Conservation (phyloP, 352 stramenopile species). For the Elongisporangium undulatum region DNA sequence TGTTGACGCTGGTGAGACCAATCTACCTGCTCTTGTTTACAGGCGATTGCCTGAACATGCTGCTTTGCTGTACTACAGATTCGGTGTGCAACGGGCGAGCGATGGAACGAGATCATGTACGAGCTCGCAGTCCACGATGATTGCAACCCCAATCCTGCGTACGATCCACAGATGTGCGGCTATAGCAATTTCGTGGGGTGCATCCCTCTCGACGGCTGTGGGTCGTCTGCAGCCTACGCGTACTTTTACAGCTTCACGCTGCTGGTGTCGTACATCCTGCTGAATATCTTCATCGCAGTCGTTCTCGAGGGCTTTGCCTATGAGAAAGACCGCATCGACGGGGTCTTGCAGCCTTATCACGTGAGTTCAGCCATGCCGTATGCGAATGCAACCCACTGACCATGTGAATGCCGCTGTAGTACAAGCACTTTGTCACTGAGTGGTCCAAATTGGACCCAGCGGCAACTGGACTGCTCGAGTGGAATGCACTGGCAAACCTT, state of each 20-base stretch:
- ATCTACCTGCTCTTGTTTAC: neutral
- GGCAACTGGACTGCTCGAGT: slow-evolving; percentile 62
- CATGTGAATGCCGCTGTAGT: slow-evolving; percentile 22
- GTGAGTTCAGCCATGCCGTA: too few relatives aligned
- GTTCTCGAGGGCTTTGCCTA: slow-evolving; percentile 84
- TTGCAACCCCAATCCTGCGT: slow-evolving; percentile 26
- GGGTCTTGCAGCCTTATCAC: slow-evolving; percentile 28
- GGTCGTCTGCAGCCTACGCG: slow-evolving; percentile 34
- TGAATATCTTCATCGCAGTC: slow-evolving; percentile 88
- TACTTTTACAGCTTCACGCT: slow-evolving; percentile 83
- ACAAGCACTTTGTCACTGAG: slow-evolving; percentile 57
- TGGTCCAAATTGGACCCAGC: slow-evolving; percentile 73
- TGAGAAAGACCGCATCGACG: slow-evolving; percentile 45
- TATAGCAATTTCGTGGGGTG: slow-evolving; percentile 35
- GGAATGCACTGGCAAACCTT: slow-evolving; percentile 42
- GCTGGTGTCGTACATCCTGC: slow-evolving; percentile 72
- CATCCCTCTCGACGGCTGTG: slow-evolving; percentile 48
- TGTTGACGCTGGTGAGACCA: slow-evolving; percentile 28
- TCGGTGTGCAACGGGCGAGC: slow-evolving; percentile 87
- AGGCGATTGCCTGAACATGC: neutral
- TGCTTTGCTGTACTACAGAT: slow-evolving; percentile 50
- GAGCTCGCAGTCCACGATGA: slow-evolving; percentile 41
- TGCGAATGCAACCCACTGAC: too few relatives aligned
- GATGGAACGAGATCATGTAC: slow-evolving; percentile 88
- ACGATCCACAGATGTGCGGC: slow-evolving; percentile 43